Evolutionary conservation across 164 flowering plant species (phyloP), one percentile per base, ranked within the genome.

Genomic region (Aristolochia contorta): DNA sequence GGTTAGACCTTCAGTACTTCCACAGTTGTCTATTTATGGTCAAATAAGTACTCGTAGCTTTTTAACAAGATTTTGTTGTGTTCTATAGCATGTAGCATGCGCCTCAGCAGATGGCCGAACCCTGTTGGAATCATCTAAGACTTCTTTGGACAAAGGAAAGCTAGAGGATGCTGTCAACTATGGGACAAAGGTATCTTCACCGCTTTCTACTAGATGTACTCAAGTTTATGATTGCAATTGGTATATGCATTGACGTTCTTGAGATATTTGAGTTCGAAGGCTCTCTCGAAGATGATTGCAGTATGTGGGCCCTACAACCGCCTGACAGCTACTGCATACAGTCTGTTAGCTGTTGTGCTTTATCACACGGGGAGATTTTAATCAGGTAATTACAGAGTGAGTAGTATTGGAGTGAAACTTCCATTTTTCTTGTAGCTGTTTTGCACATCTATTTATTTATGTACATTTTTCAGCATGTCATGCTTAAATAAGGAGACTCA

Each of bases 271-370:
- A 59, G 70, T 64, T 64, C 76, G 63, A 67, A 90, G 97, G 97
- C 97, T 24, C 66, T 90, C 62, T 72, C 88, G 54, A 90, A 85
- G 67, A 80, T 85, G 80, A 80, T 90, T 50, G 87, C 95, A 25
- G 92, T 90, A 6, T 87, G 97, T 77, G 97, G 97, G 50, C 90
- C 95, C 49, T 85, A 79, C 71, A 92, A 90, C 69, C 89, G 92
- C 57, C 75, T 69, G 69, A 90, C 95, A 50, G 95, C 97, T 51
- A 79, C 92, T 74, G 90, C 97, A 46, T 90, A 90, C 73, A 90
- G 95, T 78, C 95, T 90, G 68, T 76, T 90, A 49, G 94, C 97
- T 2, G 90, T 90, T 46, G 95, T 90, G 67, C 88, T 90, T 59
- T 90, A 90, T 62, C 97, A 90, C 67, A 87, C 90, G 24, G 97